Evolutionary conservation across 768 basidiomycete genomes (phyloP).

Genomic region (Daedaleopsis nitida): DNA sequence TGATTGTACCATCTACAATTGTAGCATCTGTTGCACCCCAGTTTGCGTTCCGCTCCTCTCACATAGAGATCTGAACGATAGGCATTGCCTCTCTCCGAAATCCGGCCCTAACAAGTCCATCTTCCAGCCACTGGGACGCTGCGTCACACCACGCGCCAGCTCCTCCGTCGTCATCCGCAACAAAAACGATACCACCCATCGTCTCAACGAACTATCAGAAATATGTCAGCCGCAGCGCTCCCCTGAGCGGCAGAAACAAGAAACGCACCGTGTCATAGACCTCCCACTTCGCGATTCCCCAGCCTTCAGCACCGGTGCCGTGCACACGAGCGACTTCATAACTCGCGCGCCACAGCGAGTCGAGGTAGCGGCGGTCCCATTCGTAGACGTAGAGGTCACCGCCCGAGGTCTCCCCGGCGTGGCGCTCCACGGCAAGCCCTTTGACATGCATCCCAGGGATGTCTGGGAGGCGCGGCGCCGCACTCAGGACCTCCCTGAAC

Average conservation of each 20-base stretch:
- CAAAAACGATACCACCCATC: background rate
- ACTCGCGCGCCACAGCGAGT: background rate
- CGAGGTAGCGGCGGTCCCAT: background rate
- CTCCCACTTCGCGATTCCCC: constrained; percentile 59
- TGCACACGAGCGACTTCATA: background rate
- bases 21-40: background rate
- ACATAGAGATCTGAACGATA: background rate
- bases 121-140: background rate
- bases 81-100: background rate
- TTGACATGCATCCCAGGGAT: background rate
- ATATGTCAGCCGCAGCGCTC: background rate
- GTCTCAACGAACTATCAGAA: background rate
- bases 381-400: background rate
- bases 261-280: constrained; percentile 55
- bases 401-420: background rate
- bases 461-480: background rate
- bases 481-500: background rate
- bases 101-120: background rate
- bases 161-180: background rate
- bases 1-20: background rate
- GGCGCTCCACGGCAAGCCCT: background rate
- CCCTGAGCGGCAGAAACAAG: background rate
- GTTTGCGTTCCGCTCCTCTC: too few species aligned
- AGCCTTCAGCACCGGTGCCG: background rate
- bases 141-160: background rate